Percentiles rank a stretch among this genome's conserved stretches.
phyloP scores from a whole-genome alignment of 140 eudicot genomes.

The Senecio squalidus region DNA sequence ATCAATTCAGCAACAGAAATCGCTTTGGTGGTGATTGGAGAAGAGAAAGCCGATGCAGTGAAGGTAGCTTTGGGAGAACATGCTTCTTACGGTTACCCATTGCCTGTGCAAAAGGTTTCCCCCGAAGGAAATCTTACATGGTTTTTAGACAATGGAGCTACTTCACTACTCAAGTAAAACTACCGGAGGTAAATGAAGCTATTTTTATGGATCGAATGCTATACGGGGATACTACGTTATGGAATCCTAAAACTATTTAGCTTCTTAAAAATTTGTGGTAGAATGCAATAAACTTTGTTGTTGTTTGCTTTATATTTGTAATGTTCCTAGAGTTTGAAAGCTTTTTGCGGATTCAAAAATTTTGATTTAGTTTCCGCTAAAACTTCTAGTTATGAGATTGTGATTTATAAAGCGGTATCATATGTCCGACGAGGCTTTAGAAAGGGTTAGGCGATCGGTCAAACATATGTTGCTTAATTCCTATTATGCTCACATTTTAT shows the following conservation, averaged over 20 bases:
- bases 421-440: too few species aligned
- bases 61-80: constrained; percentile 42
- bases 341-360: background rate
- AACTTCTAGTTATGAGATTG: background rate
- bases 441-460: background rate
- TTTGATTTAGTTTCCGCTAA: background rate
- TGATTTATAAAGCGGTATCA: background rate
- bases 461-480: too few species aligned
- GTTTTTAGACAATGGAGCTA: constrained; percentile 58
- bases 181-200: too few species aligned
- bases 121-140: constrained; percentile 55
- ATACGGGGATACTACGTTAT: too few species aligned
- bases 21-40: constrained; percentile 57
- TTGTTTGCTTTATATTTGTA: background rate
- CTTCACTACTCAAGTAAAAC: constrained; percentile 40
- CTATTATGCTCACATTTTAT: too few species aligned
- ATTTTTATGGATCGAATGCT: background rate
- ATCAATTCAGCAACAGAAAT: constrained; percentile 56
- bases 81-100: constrained; percentile 28
- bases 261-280: too few species aligned
- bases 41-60: constrained; percentile 48
- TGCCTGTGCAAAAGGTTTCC: constrained; percentile 56
- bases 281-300: too few species aligned
- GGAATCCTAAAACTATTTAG: too few species aligned
- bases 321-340: background rate